Evolutionary conservation across 345 rosid genomes (phyloP).

Genomic region (Excoecaria agallocha): DNA sequence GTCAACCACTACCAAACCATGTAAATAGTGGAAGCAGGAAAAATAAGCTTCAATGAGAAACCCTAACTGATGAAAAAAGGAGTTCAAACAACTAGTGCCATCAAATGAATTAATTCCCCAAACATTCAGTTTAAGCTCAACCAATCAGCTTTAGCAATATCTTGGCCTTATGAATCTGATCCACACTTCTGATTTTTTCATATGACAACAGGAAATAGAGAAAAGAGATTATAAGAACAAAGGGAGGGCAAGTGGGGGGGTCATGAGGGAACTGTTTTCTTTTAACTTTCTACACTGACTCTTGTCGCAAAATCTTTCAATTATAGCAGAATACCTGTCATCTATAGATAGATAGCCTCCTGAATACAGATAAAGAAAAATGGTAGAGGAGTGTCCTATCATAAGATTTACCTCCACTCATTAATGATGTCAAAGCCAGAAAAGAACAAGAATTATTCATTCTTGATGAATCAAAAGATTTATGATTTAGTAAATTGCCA

Average conservation of each 20-base stretch:
- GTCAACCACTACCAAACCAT: neutral
- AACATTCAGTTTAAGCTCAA: neutral
- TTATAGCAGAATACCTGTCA: neutral
- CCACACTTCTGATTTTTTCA: neutral
- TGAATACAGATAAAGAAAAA: neutral
- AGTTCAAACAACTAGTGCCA: neutral
- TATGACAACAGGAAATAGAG: neutral
- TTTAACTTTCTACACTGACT: neutral
- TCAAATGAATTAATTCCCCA: neutral
- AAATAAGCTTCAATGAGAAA: neutral
- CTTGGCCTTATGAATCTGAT: slow-evolving; percentile 7
- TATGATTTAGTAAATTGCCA: neutral
- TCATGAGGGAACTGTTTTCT: neutral
- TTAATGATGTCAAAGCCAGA: no score
- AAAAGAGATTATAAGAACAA: neutral
- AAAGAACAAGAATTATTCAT: neutral
- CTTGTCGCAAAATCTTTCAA: neutral
- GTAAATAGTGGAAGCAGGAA: neutral
- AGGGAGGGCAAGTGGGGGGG: neutral
- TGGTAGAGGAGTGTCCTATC: neutral
- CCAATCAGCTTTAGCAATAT: neutral
- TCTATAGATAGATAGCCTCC: neutral
- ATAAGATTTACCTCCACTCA: neutral
- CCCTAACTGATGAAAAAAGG: neutral
- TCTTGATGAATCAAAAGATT: neutral